Evolutionary conservation across 495 filamentous ascomycete species (phyloP).

Genomic region (Zalerion maritima): DNA sequence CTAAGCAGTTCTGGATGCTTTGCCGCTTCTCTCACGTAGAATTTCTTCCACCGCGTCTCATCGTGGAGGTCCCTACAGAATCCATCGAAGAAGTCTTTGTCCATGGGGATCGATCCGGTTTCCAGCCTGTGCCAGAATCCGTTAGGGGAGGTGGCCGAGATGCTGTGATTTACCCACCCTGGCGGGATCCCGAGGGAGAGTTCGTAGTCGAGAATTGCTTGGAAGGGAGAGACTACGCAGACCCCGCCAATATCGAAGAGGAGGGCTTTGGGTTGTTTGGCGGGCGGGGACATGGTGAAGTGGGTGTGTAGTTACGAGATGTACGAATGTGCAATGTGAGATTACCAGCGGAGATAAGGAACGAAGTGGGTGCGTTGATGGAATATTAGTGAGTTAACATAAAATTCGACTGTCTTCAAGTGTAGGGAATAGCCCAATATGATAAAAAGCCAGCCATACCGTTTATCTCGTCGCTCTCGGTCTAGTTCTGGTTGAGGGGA

Average conservation of each 20-base stretch:
- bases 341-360: too few relatives aligned
- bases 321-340: too few relatives aligned
- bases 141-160: slow-evolving; percentile 58
- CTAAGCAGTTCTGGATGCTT: slow-evolving; percentile 17
- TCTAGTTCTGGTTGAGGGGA: too few relatives aligned
- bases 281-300: too few relatives aligned
- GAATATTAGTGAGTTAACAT: too few relatives aligned
- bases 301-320: too few relatives aligned
- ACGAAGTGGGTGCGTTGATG: too few relatives aligned
- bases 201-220: slow-evolving; percentile 86
- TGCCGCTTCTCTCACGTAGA: slow-evolving; percentile 22
- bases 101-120: slow-evolving; percentile 55
- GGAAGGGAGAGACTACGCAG: slow-evolving; percentile 87
- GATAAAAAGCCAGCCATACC: too few relatives aligned
- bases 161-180: slow-evolving; percentile 84
- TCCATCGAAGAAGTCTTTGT: slow-evolving; percentile 56
- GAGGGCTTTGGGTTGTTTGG: slow-evolving; percentile 53
- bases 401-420: too few relatives aligned
- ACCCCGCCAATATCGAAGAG: slow-evolving; percentile 97
- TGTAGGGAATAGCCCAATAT: too few relatives aligned
- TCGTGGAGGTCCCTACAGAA: slow-evolving; percentile 64
- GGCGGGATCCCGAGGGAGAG: slow-evolving; percentile 54
- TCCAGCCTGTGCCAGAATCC: slow-evolving; percentile 83
- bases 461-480: too few relatives aligned
- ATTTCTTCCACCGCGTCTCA: slow-evolving; percentile 45